Base-by-base conservation (phyloP, 2,329 filamentous ascomycete genomes). In the Cordyceps cateniannulata region DNA sequence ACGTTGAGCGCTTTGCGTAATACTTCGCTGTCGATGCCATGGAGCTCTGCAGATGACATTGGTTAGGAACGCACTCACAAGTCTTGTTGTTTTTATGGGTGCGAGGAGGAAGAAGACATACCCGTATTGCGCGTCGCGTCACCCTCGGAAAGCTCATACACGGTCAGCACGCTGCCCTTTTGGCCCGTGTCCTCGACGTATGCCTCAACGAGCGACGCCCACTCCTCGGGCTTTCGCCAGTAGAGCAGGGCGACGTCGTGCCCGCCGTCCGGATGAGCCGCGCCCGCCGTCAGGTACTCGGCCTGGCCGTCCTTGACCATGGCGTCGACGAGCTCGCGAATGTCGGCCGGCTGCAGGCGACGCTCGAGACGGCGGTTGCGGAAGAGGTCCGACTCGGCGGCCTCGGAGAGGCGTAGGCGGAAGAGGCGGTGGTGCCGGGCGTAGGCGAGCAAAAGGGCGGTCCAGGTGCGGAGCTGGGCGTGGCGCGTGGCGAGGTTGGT, bases 91-190 rank as follows among this genome's bases (percentile, higher is more conserved):
- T 20, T 6, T 6, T 45, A 20, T 42, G 18, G 6, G 40, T 5
- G n/a, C 4, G n/a, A 1, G 42, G 8, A 32, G 18, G 14, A 32
- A 4, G 18, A 29, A 3, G 8, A 75, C 79, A 66, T 71, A 89
- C 87, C 86, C 66, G 87, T 84, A 2, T 84, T 85, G 62, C 79
- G 75, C 2, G 90, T 91, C 32, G 81, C 88, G 69, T 98, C 93
- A n/a, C 93, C 91, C 73, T 97, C 86, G 2, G 85, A 82, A 68
- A 99, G 77, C 77, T 99, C 95, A 74, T 97, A 98, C 25, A 99
- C 79, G 61, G 95, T 99, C 70, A 99, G 75, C 60, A 99, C 93
- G 14, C 83, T 85, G 25, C 91, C 91, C 78, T 89, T 93, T 79
- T 97, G 93, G 4, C 86, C 95, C 63, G 92, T 96, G 63, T 86